These are phyloP conservation scores for Chrysosporium keratinophilum DNA, from an alignment of 2,329 filamentous ascomycete genomes.

Conservation along the genomic window DNA sequence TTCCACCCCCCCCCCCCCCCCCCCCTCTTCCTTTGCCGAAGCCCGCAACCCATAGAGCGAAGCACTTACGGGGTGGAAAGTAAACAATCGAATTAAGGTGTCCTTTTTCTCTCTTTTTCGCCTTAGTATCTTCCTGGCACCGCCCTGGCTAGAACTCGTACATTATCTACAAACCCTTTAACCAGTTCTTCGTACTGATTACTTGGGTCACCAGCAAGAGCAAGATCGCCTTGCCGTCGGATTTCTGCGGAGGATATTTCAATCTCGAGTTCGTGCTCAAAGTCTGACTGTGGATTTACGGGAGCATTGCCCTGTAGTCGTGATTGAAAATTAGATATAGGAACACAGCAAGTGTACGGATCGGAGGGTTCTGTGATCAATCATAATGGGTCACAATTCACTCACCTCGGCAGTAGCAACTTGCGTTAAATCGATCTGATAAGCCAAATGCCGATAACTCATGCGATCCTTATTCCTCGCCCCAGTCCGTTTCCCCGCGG, in stretches of 20 bases:
- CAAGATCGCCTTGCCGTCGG: slow-evolving; percentile 36
- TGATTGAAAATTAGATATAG: background rate
- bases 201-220: slow-evolving; percentile 29
- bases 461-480: slow-evolving; percentile 81
- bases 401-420: slow-evolving; percentile 51
- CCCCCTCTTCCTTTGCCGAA: too few species aligned
- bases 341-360: background rate
- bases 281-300: slow-evolving; percentile 9
- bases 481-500: slow-evolving; percentile 29
- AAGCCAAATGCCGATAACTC: slow-evolving; percentile 78
- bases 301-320: slow-evolving; percentile 1
- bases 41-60: background rate
- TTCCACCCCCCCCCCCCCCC: too few species aligned
- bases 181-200: slow-evolving; percentile 39
- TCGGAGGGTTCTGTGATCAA: background rate
- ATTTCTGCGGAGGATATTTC: slow-evolving; percentile 40
- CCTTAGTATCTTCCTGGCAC: slow-evolving; percentile 21
- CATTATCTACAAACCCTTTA: slow-evolving; percentile 42
- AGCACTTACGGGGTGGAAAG: background rate
- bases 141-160: slow-evolving; percentile 36
- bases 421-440: slow-evolving; percentile 87
- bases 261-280: slow-evolving; percentile 39
- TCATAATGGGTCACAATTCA: slow-evolving; percentile 13
- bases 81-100: background rate
- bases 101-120: background rate